Evolutionary conservation across 2,329 filamentous ascomycete species (phyloP).

Genomic region (Zopfia rhizophila): DNA sequence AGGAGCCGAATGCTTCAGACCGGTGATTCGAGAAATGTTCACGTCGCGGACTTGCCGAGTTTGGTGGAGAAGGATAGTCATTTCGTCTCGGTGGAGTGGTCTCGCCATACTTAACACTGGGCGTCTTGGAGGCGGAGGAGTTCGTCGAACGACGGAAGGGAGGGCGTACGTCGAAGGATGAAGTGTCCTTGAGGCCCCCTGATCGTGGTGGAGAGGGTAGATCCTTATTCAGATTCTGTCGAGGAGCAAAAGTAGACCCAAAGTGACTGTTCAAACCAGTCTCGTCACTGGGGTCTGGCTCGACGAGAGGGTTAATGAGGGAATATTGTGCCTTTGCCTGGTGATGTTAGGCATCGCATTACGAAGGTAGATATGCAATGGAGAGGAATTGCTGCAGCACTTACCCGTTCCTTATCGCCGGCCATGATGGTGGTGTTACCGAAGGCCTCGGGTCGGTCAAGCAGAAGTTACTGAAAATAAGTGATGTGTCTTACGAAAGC

Average conservation of each 20-base stretch:
- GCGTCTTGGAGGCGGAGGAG: conserved; percentile 41
- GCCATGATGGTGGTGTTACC: conserved; percentile 21
- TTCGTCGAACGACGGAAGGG: conserved; percentile 53
- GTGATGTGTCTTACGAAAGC: conserved; percentile 11
- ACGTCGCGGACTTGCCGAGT: conserved; percentile 64
- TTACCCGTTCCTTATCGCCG: conserved; percentile 29
- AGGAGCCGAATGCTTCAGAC: conserved; percentile 42
- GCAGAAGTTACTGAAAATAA: conserved; percentile 7
- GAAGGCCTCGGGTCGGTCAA: not conserved
- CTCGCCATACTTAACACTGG: conserved; percentile 27
- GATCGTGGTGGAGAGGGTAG: conserved; percentile 43
- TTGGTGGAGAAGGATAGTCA: conserved; percentile 63
- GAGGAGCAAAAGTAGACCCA: conserved; percentile 56
- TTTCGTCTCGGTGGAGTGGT: conserved; percentile 38
- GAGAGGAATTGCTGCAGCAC: conserved; percentile 1
- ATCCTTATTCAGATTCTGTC: conserved; percentile 28
- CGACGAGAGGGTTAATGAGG: conserved; percentile 75
- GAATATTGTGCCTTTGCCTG: conserved; percentile 73
- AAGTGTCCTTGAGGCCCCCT: conserved; percentile 38
- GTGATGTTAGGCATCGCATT: conserved; percentile 18
- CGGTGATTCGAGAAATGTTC: conserved; percentile 46
- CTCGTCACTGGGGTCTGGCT: conserved; percentile 73
- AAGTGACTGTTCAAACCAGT: conserved; percentile 72
- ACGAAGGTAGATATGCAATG: conserved; percentile 3
- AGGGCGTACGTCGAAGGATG: conserved; percentile 37